A percentile compares a stretch with the other conserved stretches of the same genome.
Evolutionary conservation across 2,329 filamentous ascomycete species (phyloP).

Genomic region (Diplodia mutila): DNA sequence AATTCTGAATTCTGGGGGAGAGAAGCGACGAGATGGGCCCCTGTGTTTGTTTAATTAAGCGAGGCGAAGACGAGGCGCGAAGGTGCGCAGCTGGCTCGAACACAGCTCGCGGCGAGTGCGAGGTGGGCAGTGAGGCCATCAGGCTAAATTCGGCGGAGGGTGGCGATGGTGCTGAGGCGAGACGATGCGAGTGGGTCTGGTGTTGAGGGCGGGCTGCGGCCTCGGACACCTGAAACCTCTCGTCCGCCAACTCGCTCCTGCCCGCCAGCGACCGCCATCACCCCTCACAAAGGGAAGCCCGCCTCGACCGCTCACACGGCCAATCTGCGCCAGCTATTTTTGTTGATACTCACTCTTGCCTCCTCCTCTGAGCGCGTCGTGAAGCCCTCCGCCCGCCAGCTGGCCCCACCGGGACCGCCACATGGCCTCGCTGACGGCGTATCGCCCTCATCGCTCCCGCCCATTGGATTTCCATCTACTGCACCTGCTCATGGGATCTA

Average conservation of each 20-base stretch:
- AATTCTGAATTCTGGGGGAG: too few species aligned
- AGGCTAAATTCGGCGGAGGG: not conserved
- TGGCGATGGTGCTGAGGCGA: not conserved
- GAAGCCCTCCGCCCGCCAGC: not conserved
- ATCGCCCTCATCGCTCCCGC: not conserved
- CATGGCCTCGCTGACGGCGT: not conserved
- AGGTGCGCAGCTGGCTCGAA: not conserved
- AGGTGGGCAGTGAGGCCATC: not conserved
- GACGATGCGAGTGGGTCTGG: not conserved
- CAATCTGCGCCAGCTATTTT: not conserved
- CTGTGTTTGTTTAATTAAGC: not conserved
- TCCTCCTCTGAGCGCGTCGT: not conserved
- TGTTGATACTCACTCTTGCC: not conserved
- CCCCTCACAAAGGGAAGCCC: not conserved
- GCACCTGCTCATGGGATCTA: not conserved
- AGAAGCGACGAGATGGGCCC: not conserved
- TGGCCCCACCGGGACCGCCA: not conserved
- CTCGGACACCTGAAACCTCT: conserved; percentile 16
- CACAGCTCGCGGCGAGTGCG: not conserved
- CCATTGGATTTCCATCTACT: conserved; percentile 6
- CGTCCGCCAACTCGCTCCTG: not conserved
- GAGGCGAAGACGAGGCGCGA: not conserved
- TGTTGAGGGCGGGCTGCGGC: conserved; percentile 8
- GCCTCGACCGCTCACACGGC: not conserved
- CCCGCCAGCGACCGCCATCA: not conserved